Percentiles rank a stretch among this genome's conserved stretches.
Evolutionary conservation across 225 moss, liverwort and hornwort genomes (phyloP).

Genomic region (Rhytidiadelphus loreus): DNA sequence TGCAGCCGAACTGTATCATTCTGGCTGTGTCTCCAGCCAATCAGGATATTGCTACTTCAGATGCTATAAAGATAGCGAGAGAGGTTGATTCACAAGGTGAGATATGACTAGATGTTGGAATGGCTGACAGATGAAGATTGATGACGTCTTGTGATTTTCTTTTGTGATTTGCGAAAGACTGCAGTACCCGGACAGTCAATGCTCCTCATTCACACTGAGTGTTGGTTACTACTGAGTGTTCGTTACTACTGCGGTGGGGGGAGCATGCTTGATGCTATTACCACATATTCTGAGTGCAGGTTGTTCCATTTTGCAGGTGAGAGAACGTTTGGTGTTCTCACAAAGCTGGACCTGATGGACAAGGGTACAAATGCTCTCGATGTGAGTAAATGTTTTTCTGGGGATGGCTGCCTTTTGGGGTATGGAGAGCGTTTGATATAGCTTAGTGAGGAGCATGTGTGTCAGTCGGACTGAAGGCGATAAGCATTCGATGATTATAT

Average conservation of each 20-base stretch:
- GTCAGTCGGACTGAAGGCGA: neutral
- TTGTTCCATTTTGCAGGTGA: constrained; percentile 17
- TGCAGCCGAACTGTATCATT: constrained; percentile 46
- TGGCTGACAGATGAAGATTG: neutral
- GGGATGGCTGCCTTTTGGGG: neutral
- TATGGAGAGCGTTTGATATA: neutral
- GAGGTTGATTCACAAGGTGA: constrained; percentile 47
- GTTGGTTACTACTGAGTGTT: neutral
- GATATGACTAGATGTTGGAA: neutral
- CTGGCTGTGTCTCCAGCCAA: constrained; percentile 57
- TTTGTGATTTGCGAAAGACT: neutral
- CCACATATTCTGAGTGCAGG: neutral
- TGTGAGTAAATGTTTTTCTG: neutral
- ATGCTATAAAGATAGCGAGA: constrained; percentile 50
- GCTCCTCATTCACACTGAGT: neutral
- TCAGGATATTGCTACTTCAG: constrained; percentile 56
- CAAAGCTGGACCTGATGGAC: constrained; percentile 49
- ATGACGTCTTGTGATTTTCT: neutral
- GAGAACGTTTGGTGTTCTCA: constrained; percentile 42
- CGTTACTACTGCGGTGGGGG: neutral
- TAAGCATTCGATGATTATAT: neutral
- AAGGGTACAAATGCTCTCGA: constrained; percentile 50
- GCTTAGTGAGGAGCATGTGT: neutral
- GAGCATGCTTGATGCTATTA: neutral
- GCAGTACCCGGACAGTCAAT: neutral